Percentiles rank a stretch among this genome's conserved stretches.
Evolutionary conservation across 2,329 filamentous ascomycete genomes (phyloP).

Genomic region (Diplodia scrobiculata): DNA sequence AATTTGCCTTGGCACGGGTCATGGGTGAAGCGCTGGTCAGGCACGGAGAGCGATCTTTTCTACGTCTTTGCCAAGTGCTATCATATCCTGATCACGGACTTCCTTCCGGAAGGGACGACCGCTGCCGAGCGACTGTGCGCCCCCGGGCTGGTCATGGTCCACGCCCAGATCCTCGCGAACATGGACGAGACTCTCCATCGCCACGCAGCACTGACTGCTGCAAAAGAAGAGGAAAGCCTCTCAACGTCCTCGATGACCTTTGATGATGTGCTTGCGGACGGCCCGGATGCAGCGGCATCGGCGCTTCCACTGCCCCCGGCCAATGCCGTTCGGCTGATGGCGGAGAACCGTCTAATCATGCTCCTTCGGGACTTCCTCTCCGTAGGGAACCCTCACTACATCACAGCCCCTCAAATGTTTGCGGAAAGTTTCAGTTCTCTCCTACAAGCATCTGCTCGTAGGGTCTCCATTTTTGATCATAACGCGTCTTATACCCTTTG

Average conservation of each 20-base stretch:
- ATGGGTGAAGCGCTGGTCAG: conserved; percentile 84
- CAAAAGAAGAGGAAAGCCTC: conserved; percentile 11
- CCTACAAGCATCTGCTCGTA: conserved; percentile 71
- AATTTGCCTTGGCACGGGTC: conserved; percentile 82
- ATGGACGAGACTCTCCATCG: conserved; percentile 83
- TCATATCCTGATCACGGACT: conserved; percentile 74
- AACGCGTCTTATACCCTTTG: conserved; percentile 85
- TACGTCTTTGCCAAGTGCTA: conserved; percentile 91
- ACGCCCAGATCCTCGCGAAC: conserved; percentile 77
- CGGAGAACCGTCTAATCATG: conserved; percentile 83
- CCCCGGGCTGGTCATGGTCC: conserved; percentile 77
- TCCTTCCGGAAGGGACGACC: conserved; percentile 51
- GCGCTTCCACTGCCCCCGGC: conserved; percentile 64
- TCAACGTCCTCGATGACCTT: conserved; percentile 58
- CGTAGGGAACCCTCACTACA: conserved; percentile 57
- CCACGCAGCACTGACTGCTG: conserved; percentile 49
- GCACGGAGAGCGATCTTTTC: conserved; percentile 83
- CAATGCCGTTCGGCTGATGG: conserved; percentile 77
- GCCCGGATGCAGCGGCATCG: conserved; percentile 67
- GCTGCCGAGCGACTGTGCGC: conserved; percentile 63
- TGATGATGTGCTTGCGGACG: conserved; percentile 63
- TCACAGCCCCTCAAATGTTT: conserved; percentile 67
- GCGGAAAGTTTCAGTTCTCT: conserved; percentile 73
- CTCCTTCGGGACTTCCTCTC: conserved; percentile 78
- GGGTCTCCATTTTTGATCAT: conserved; percentile 78